Evolutionary conservation across 2,329 filamentous ascomycete genomes (phyloP).

Genomic region (Clonostachys rhizophaga): DNA sequence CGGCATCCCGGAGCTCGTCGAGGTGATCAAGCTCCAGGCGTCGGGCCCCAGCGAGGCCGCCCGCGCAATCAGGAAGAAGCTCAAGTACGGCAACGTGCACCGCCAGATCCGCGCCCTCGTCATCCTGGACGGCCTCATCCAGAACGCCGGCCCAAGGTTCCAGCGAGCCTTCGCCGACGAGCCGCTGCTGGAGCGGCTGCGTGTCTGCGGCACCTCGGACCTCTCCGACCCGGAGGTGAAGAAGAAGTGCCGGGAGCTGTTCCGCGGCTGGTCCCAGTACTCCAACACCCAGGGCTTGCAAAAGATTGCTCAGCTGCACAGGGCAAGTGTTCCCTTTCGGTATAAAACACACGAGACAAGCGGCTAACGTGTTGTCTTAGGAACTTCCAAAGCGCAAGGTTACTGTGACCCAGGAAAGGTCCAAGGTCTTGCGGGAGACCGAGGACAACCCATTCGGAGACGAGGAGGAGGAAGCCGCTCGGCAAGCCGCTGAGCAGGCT

Average conservation of each 20-base stretch:
- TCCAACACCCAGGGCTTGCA: constrained; percentile 76
- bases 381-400: constrained; percentile 65
- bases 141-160: constrained; percentile 87
- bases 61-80: constrained; percentile 90
- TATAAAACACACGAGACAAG: neutral
- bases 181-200: constrained; percentile 82
- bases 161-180: constrained; percentile 87
- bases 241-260: constrained; percentile 82
- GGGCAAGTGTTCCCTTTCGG: constrained; percentile 27
- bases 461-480: constrained; percentile 54
- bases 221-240: constrained; percentile 83
- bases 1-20: constrained; percentile 89
- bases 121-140: constrained; percentile 87
- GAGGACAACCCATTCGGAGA: constrained; percentile 68
- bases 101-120: constrained; percentile 84
- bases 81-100: constrained; percentile 97
- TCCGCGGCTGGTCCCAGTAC: constrained; percentile 79
- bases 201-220: constrained; percentile 80
- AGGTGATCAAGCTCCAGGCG: constrained; percentile 85
- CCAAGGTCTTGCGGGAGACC: constrained; percentile 78
- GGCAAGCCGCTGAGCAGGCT: constrained; percentile 19
- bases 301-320: constrained; percentile 73
- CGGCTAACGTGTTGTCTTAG: constrained; percentile 19
- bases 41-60: constrained; percentile 86
- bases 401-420: constrained; percentile 70